Evolutionary conservation across 257 asterid species (phyloP), one percentile per base, ranked within the genome.

Genomic region (Solanum commersonii): DNA sequence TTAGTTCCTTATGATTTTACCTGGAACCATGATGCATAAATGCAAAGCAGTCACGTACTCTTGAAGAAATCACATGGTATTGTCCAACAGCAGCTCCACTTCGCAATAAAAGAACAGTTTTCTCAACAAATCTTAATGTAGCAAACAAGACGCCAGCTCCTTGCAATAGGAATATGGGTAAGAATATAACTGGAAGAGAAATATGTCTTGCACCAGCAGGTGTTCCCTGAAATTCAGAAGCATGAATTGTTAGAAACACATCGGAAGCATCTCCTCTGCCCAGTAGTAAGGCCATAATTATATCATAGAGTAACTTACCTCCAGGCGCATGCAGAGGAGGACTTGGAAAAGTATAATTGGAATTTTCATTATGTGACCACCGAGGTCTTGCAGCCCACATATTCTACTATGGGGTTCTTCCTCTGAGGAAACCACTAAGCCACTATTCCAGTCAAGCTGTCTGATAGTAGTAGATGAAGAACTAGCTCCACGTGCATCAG

Each of bases 301-400:
- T 31, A 82, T 33, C 71, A 76, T 40, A 49, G 71, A 42, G 29
- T 31, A 82, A 49, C 71, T 86, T 94, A 97, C 99, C 98, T 96
- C 99, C 27, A 97, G 96, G 91, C 76, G 94, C 99, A 97, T 97
- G 87, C 99, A 97, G 81, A 97, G 99, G 88, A 97, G 96, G 84
- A 97, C 88, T 89, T 96, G 99, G 91, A 97, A 97, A 89, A 89
- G 92, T 88, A 97, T 89, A 87, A 97, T 87, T 72, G 98, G 99
- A 88, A 97, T 94, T 92, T 97, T 97, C 96, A 97, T 93, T 78
- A 97, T 86, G 91, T 97, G 99, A 87, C 99, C 99, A 77, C 99
- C 99, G 65, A 97, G 91, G 91, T 96, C 98, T 88, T 95, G 96
- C 83, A 96, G 94, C 87, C 95, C 92, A 87, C 99, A 96, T 89